Evolutionary conservation across 495 filamentous ascomycete species (phyloP).

Genomic region (Recurvomyces mirabilis): DNA sequence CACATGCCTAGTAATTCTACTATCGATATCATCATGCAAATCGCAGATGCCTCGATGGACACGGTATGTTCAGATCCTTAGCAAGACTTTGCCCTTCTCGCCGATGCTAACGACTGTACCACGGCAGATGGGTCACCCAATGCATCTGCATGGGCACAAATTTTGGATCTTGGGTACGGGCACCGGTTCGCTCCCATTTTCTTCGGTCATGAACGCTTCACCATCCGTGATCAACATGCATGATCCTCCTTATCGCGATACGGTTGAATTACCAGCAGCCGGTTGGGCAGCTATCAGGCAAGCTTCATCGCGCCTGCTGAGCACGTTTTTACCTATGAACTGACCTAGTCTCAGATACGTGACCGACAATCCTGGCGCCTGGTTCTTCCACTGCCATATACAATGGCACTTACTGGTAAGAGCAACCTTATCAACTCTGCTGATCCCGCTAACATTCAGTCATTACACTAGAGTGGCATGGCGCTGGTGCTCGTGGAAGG

Average conservation of each 20-base stretch:
- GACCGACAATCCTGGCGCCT: constrained; percentile 38
- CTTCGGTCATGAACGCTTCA: constrained; percentile 17
- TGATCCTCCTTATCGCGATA: constrained; percentile 20
- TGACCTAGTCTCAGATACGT: constrained; percentile 20
- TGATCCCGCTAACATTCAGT: background rate
- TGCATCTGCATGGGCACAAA: constrained; percentile 17
- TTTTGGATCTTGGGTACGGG: constrained; percentile 24
- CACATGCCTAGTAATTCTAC: constrained; percentile 21
- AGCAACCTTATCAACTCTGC: background rate
- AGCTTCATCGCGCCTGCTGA: background rate
- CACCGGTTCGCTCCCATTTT: constrained; percentile 17
- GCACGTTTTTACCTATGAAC: background rate
- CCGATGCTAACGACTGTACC: constrained; percentile 1
- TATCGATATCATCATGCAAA: constrained; percentile 20
- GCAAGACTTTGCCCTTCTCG: background rate
- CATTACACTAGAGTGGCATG: background rate
- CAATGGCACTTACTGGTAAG: background rate
- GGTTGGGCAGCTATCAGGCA: constrained; percentile 18
- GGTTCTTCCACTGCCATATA: constrained; percentile 43
- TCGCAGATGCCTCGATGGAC: constrained; percentile 21
- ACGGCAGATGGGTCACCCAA: constrained; percentile 12
- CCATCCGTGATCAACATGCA: constrained; percentile 16
- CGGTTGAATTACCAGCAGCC: constrained; percentile 11
- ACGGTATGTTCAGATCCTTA: constrained; percentile 9
- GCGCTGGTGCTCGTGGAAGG: background rate